Conservation (phyloP, 1,284 basidiomycete species). For the Athelia psychrophila region DNA sequence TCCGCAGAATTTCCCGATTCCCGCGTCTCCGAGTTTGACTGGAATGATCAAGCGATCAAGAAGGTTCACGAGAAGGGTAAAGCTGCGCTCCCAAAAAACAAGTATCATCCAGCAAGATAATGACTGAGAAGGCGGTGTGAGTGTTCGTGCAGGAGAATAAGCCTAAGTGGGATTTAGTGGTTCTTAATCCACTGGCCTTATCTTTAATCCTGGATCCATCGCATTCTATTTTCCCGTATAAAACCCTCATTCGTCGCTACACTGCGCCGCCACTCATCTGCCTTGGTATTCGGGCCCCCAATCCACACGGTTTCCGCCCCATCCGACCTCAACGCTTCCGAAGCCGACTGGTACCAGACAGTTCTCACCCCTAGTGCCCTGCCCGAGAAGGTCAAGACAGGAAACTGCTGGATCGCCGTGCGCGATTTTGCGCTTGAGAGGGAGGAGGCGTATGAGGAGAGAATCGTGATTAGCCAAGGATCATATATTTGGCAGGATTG, state of each 20-base stretch:
- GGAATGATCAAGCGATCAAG: conserved; percentile 59
- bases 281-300: conserved; percentile 30
- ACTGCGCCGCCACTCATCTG: conserved; percentile 5
- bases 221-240: conserved; percentile 33
- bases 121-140: conserved; percentile 67
- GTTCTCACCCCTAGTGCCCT: conserved; percentile 24
- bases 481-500: conserved; percentile 27
- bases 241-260: conserved; percentile 5
- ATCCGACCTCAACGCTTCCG: conserved; percentile 53
- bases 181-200: conserved; percentile 49
- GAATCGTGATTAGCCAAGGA: conserved; percentile 49
- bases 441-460: conserved; percentile 53
- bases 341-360: conserved; percentile 24
- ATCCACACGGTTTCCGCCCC: conserved; percentile 48
- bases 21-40: conserved; percentile 45
- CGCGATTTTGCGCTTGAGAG: conserved; percentile 57
- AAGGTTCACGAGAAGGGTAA: conserved; percentile 52
- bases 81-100: conserved; percentile 36
- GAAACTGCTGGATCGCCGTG: conserved; percentile 54
- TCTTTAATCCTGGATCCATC: not conserved
- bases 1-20: conserved; percentile 18
- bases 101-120: conserved; percentile 63
- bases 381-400: no score
- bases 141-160: conserved; percentile 58
- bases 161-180: conserved; percentile 50